Conservation (phyloP, 257 asterid species). For the Solanum appendiculatum region DNA sequence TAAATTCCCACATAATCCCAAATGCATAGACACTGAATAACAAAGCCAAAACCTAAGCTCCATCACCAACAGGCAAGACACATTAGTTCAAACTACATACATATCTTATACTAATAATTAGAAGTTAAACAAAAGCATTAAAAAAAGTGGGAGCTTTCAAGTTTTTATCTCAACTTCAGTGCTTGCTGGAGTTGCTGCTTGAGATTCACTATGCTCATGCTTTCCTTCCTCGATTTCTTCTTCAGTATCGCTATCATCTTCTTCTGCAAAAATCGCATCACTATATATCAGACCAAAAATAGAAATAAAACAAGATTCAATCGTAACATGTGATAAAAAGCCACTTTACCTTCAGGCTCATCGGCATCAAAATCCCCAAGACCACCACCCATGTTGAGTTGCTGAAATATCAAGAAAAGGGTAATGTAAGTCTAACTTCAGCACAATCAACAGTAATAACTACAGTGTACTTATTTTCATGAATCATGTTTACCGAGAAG, state of each 20-base stretch:
- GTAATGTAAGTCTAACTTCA: neutral
- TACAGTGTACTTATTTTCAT: neutral
- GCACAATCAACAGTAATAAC: neutral
- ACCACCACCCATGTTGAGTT: conserved; percentile 38
- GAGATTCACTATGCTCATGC: neutral
- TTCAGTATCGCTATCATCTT: conserved; percentile 24
- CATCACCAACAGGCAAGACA: neutral
- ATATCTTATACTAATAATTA: neutral
- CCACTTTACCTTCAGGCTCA: conserved; percentile 17
- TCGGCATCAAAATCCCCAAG: conserved; percentile 24
- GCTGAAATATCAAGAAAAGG: conserved; percentile 10
- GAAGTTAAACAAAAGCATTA: neutral
- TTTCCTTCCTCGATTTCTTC: conserved; percentile 5
- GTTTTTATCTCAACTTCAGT: conserved; percentile 8
- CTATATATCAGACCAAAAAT: neutral
- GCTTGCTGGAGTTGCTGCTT: conserved; percentile 3
- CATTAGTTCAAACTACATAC: neutral
- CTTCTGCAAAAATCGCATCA: neutral
- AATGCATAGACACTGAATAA: neutral
- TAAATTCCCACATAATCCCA: neutral
- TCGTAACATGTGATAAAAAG: neutral
- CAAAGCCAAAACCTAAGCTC: neutral
- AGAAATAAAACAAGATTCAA: neutral
- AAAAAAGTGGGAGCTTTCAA: neutral
- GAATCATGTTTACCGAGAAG: conserved; percentile 36